A percentile compares a stretch with the other conserved stretches of the same genome.
phyloP scores from a whole-genome alignment of 352 stramenopile genomes.

The Phytophthora meadii region DNA sequence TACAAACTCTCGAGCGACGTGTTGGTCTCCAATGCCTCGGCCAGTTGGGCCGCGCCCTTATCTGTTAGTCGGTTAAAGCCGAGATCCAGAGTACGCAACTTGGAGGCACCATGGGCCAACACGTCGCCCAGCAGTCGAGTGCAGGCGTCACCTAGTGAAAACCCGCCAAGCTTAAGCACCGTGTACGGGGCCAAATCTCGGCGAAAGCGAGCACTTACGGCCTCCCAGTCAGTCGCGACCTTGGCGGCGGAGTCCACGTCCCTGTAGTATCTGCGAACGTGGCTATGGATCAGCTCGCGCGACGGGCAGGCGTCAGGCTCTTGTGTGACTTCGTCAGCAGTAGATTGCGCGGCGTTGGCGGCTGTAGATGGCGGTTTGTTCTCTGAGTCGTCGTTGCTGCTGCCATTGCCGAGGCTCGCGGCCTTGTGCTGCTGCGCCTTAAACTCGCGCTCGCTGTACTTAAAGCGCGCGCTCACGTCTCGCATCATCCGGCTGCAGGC shows the following conservation, averaged over 20 bases:
- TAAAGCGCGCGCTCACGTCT: slow-evolving; percentile 74
- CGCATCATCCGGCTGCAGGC: slow-evolving; percentile 48
- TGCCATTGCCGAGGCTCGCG: slow-evolving; percentile 10
- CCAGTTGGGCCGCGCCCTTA: slow-evolving; percentile 63
- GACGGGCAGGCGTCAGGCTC: slow-evolving; percentile 44
- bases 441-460: slow-evolving; percentile 67
- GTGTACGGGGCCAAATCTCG: slow-evolving; percentile 65
- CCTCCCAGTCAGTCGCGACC: slow-evolving; percentile 35
- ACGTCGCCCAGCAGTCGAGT: slow-evolving; percentile 67
- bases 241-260: slow-evolving; percentile 40
- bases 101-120: slow-evolving; percentile 44
- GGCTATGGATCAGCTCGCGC: slow-evolving; percentile 70
- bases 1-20: slow-evolving; percentile 75
- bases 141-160: slow-evolving; percentile 74
- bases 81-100: slow-evolving; percentile 71
- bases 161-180: slow-evolving; percentile 80
- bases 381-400: slow-evolving; percentile 30
- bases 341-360: background rate
- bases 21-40: slow-evolving; percentile 66
- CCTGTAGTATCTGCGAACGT: slow-evolving; percentile 62
- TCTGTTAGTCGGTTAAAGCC: slow-evolving; percentile 86
- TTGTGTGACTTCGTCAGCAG: slow-evolving; percentile 13
- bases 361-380: slow-evolving; percentile 35
- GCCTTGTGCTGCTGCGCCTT: slow-evolving; percentile 23
- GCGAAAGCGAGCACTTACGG: slow-evolving; percentile 57